Evolutionary conservation across 139 green algal species (phyloP), one percentile per base, ranked within the genome.

Genomic region (Chlorella sp.): DNA sequence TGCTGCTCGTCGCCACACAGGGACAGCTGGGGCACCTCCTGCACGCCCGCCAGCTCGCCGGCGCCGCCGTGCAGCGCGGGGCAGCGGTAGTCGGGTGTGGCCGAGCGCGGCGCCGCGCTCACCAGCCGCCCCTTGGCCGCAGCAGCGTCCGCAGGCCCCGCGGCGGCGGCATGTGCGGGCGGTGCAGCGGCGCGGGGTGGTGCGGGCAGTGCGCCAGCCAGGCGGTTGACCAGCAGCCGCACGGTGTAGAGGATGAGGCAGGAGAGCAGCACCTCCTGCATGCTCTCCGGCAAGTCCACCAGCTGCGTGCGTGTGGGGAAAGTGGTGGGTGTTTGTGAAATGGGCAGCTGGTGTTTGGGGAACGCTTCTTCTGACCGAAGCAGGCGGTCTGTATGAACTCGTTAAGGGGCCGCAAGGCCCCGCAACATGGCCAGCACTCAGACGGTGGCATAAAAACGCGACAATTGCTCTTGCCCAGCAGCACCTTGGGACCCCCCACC

Each of bases 231-330:
- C 60, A 87, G 16, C 67, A 62, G 51, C 28, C 82, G 60, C 0
- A 85, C 83, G 16, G 78, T 41, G 67, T 81, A 84, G 30, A 82
- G 44, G 58, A 90, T 76, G 51, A 79, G 22, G 58, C 84, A 70
- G 54, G 87, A 68, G 19, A 69, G 20, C 74, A 86, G 43, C 72
- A 90, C 67, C 77, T 88, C 76, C 36, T 85, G 76, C 38, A 77
- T 65, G 76, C 48, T 82, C 24, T 73, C 76, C 1, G 87, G 87
- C 22, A 86, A 69, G 54, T 88, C 48, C 14, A 90, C 76, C 40
- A 87, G 7, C 82, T 86, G 82, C 38, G 46, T n/a, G n/a, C n/a
- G n/a, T n/a, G 54, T 0, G 7, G 44, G n/a, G n/a, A 28, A 20
- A 34, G 32, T 17, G 46, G 48, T 32, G 3, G 3, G n/a, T 22